Conservation (phyloP, 352 stramenopile species). For the Phytopythium kandeliae region DNA sequence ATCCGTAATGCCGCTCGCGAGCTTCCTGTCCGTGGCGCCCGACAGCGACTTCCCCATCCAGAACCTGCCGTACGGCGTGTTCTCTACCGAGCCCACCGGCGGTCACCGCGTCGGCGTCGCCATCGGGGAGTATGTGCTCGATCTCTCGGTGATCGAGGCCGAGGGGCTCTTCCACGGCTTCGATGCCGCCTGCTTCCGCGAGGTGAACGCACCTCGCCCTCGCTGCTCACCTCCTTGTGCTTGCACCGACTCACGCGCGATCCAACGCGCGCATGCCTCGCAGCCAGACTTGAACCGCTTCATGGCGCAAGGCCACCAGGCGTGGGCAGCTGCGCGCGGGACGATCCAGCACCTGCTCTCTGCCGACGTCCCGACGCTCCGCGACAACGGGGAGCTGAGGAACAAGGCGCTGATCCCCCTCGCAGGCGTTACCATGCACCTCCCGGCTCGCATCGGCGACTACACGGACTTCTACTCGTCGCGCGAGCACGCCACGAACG, state of each 20-base stretch:
- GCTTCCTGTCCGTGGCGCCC: slow-evolving; percentile 51
- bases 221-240: too few relatives aligned
- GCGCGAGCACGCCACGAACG: slow-evolving; percentile 95
- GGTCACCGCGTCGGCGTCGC: slow-evolving; percentile 76
- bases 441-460: slow-evolving; percentile 93
- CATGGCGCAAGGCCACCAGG: slow-evolving; percentile 83
- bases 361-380: slow-evolving; percentile 59
- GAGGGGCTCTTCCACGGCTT: slow-evolving; percentile 88
- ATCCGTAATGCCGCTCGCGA: slow-evolving; percentile 30
- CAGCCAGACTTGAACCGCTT: slow-evolving; percentile 90
- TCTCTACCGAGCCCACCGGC: slow-evolving; percentile 69
- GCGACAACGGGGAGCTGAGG: slow-evolving; percentile 72
- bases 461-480: slow-evolving; percentile 98
- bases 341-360: slow-evolving; percentile 87
- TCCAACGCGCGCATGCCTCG: not conserved
- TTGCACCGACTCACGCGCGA: not conserved
- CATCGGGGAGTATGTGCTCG: slow-evolving; percentile 81
- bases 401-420: slow-evolving; percentile 79
- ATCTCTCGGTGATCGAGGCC: slow-evolving; percentile 87
- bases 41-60: slow-evolving; percentile 90
- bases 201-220: slow-evolving; percentile 15
- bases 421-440: slow-evolving; percentile 79
- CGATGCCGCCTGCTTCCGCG: slow-evolving; percentile 66
- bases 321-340: slow-evolving; percentile 85
- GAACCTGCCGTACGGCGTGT: slow-evolving; percentile 96